Conservation (phyloP, 2,329 filamentous ascomycete species). For the Aspergillus awamori region DNA sequence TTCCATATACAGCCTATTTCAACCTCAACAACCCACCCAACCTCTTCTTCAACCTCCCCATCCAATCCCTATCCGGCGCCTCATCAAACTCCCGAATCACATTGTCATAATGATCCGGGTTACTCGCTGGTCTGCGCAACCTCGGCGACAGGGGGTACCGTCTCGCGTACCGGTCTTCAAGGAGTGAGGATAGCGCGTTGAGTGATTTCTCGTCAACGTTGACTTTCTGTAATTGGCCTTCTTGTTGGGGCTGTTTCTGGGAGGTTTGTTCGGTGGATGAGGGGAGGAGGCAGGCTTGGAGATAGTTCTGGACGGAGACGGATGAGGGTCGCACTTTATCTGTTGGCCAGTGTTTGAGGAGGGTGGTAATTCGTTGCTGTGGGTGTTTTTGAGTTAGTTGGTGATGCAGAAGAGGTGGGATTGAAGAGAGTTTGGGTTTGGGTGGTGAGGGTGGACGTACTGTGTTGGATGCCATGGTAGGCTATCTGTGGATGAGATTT, state of each 20-base stretch:
- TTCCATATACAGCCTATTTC: conserved; percentile 17
- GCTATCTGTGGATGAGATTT: not conserved
- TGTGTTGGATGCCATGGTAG: not conserved
- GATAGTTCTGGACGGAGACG: conserved; percentile 49
- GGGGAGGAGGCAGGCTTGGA: conserved; percentile 37
- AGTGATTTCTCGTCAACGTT: conserved; percentile 44
- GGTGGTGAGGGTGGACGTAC: not conserved
- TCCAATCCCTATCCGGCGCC: conserved; percentile 54
- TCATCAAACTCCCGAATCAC: conserved; percentile 57
- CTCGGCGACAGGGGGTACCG: conserved; percentile 52
- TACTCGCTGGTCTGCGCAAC: conserved; percentile 54
- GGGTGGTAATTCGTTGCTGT: conserved; percentile 40
- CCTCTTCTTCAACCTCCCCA: conserved; percentile 49
- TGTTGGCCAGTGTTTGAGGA: conserved; percentile 49
- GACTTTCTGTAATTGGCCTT: conserved; percentile 17
- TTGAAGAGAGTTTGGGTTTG: not conserved
- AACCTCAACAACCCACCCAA: conserved; percentile 53
- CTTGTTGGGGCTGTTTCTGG: conserved; percentile 16
- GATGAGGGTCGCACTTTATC: conserved; percentile 49
- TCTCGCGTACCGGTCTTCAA: conserved; percentile 61
- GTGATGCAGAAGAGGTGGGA: too few species aligned
- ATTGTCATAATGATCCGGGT: conserved; percentile 56
- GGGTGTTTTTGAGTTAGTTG: not conserved
- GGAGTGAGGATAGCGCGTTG: conserved; percentile 62
- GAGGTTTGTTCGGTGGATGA: conserved; percentile 17